These are phyloP conservation scores for Flaveria floridana DNA, from an alignment of 140 eudicot genomes.

Conservation along the genomic window DNA sequence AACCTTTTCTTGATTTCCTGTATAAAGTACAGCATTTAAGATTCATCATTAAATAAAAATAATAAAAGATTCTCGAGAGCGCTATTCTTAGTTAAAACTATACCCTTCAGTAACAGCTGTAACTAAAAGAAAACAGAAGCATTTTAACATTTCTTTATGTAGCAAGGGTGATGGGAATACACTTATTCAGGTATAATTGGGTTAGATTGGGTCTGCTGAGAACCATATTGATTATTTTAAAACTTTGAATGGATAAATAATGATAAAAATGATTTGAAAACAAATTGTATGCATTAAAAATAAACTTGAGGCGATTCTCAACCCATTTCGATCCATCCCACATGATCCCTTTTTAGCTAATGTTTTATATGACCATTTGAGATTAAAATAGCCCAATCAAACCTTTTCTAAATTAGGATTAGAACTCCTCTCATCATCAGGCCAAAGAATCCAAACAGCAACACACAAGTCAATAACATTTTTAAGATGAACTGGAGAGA, in stretches of 20 bases:
- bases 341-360: neutral
- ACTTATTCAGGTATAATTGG: neutral
- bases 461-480: conserved; percentile 63
- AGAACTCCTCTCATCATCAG: conserved; percentile 92
- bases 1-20: conserved; percentile 90
- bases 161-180: neutral
- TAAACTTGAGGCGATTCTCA: neutral
- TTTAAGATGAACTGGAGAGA: conserved; percentile 55
- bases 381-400: conserved; percentile 2
- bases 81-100: neutral
- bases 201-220: neutral
- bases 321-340: neutral
- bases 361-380: conserved; percentile 1
- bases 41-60: neutral
- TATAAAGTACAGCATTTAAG: conserved; percentile 12
- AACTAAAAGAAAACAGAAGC: neutral
- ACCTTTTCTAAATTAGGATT: conserved; percentile 95
- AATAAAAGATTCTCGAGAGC: neutral
- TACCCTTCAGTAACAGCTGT: neutral
- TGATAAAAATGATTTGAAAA: neutral
- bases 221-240: neutral
- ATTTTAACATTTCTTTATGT: neutral
- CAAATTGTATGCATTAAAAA: neutral
- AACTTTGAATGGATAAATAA: neutral
- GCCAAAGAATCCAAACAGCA: conserved; percentile 93